Evolutionary conservation across 768 basidiomycete genomes (phyloP), one percentile per base, ranked within the genome.

Genomic region (Tricholoma bakamatsutake): DNA sequence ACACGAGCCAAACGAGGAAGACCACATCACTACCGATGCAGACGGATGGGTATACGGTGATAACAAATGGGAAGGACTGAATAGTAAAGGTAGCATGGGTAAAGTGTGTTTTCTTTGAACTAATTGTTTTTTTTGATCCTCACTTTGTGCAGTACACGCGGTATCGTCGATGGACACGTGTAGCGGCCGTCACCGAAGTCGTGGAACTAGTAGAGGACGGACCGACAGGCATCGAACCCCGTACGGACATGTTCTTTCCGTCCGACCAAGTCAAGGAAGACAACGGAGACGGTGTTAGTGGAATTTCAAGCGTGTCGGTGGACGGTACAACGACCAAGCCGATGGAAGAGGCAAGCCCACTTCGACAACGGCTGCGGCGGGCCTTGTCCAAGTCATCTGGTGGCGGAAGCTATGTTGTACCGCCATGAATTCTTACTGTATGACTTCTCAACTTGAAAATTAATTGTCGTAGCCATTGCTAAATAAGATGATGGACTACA

Each of bases 41-140:
- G 92, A 95, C 57, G 94, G 94, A 4, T 98, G 94, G 94, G 80
- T 93, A 5, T 97, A 93, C 64, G 88, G 85, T 2, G 94, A 95
- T 62, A 98, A 98, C 68, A 96, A 97, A 67, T 98, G 94, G 94
- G 93, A 97, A 65, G 79, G 74, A 17, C 76, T 80, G 45, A 85
- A 83, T 53, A 74, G 75, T 54, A 88, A 85, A 61, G 90, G 91
- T 48, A 91, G 92, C 5, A 81, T 95, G 73, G 89, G 93, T 68
- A 94, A 94, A 76, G 86, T 85, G 40, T 42, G 72, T 63, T 24
- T 24, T 17, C 28, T 30, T 30, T 24, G 7, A 34, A 24, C 10
- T n/a, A 27, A 15, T 57, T 17, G 15, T n/a, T 33, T 30, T 24
- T 39, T 34, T 27, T 62, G 7, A 52, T 15, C 30, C 5, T 52